phyloP scores from a whole-genome alignment of 1,284 basidiomycete species.

The Cutaneotrichosporon sp. region DNA sequence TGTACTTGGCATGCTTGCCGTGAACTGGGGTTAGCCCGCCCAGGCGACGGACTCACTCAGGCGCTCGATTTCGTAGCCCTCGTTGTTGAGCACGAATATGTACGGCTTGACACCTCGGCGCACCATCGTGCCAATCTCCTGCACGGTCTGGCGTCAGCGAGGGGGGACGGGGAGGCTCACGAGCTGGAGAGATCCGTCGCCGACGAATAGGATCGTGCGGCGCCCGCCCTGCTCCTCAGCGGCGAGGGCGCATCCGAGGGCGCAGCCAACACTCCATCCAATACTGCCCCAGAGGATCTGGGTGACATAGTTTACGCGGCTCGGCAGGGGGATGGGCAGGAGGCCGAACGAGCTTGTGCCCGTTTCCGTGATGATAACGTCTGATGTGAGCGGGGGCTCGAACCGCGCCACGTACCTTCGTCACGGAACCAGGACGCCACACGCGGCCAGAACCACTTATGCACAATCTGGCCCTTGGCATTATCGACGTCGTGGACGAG shows the following conservation, averaged over 20 bases:
- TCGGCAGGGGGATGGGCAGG: slow-evolving; percentile 68
- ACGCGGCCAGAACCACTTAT: slow-evolving; percentile 81
- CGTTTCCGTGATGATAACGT: slow-evolving; percentile 80
- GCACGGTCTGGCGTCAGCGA: slow-evolving; percentile 33
- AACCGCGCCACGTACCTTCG: slow-evolving; percentile 49
- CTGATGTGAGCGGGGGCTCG: slow-evolving; percentile 26
- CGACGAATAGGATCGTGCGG: slow-evolving; percentile 73
- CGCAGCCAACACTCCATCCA: slow-evolving; percentile 55
- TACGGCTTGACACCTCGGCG: slow-evolving; percentile 48
- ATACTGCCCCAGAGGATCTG: slow-evolving; percentile 55
- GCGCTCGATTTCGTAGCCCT: slow-evolving; percentile 83
- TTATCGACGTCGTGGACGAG: slow-evolving; percentile 9
- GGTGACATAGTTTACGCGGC: slow-evolving; percentile 60
- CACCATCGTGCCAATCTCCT: slow-evolving; percentile 54
- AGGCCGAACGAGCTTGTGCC: slow-evolving; percentile 64
- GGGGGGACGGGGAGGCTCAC: slow-evolving; percentile 17
- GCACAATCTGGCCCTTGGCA: slow-evolving; percentile 55
- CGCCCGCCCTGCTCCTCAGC: slow-evolving; percentile 61
- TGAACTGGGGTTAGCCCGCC: slow-evolving; percentile 40
- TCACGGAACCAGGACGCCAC: slow-evolving; percentile 70
- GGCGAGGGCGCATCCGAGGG: slow-evolving; percentile 55
- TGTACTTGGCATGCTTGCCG: slow-evolving; percentile 48
- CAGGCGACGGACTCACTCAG: slow-evolving; percentile 57
- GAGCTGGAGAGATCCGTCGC: slow-evolving; percentile 56
- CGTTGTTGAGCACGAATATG: slow-evolving; percentile 72